These are phyloP conservation scores for Naganishia liquefaciens DNA, from an alignment of 1,284 basidiomycete species.

Conservation along the genomic window DNA sequence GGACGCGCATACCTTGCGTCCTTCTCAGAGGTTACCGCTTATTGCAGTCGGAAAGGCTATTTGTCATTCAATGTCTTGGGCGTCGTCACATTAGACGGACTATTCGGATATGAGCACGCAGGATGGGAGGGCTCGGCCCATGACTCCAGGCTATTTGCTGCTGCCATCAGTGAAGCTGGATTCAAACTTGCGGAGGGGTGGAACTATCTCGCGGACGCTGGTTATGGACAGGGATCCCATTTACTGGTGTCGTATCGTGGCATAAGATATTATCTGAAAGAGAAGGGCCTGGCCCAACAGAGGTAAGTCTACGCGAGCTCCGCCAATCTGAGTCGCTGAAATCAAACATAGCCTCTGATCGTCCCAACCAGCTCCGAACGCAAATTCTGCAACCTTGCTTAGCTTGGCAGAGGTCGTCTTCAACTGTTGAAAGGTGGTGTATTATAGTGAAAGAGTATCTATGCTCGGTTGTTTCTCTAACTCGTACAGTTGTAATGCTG, in stretches of 20 bases:
- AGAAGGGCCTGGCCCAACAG: neutral
- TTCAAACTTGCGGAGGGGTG: slow-evolving; percentile 1
- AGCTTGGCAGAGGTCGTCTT: neutral
- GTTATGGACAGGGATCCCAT: neutral
- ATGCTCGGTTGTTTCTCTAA: neutral
- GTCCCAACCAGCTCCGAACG: slow-evolving; percentile 2
- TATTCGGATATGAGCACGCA: slow-evolving; percentile 6
- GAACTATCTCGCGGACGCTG: slow-evolving; percentile 21
- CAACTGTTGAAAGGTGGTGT: neutral
- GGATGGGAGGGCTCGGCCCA: slow-evolving; percentile 28
- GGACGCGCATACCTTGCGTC: slow-evolving; percentile 23
- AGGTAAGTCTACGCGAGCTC: neutral
- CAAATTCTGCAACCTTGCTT: neutral
- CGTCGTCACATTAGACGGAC: neutral
- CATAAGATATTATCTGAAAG: slow-evolving; percentile 17
- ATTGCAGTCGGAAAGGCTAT: slow-evolving; percentile 8
- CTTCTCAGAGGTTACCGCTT: no score
- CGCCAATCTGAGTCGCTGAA: no score
- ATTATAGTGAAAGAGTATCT: no score
- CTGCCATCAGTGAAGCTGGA: neutral
- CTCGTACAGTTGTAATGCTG: neutral
- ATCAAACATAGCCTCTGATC: neutral
- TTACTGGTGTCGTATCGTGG: slow-evolving; percentile 6
- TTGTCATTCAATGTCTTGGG: slow-evolving; percentile 20
- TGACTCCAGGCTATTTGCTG: neutral